phyloP scores from a whole-genome alignment of 768 basidiomycete genomes.

The Hemileccinum impolitum region DNA sequence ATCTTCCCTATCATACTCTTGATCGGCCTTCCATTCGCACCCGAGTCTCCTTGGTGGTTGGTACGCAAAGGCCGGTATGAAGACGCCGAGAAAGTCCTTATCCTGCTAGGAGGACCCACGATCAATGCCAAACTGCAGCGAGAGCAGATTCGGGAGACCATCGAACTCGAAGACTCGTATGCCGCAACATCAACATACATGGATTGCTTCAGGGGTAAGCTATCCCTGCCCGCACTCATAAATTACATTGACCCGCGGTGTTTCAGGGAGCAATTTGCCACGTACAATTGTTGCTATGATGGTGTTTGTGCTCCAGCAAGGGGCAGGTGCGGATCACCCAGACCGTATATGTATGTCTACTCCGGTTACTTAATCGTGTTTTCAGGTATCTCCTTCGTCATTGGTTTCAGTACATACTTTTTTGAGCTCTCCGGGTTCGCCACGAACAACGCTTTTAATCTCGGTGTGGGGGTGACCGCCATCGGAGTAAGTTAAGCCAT shows the following conservation, averaged over 20 bases:
- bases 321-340: conserved; percentile 12
- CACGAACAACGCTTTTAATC: conserved; percentile 28
- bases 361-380: neutral
- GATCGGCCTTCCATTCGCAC: conserved; percentile 11
- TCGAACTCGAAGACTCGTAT: conserved; percentile 28
- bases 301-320: conserved; percentile 30
- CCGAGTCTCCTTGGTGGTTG: conserved; percentile 33
- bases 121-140: conserved; percentile 21
- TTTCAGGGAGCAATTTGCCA: conserved; percentile 19
- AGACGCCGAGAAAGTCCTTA: conserved; percentile 21
- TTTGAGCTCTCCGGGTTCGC: conserved; percentile 35
- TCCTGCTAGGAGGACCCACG: conserved; percentile 17
- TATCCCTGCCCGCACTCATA: neutral
- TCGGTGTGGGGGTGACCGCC: conserved; percentile 28
- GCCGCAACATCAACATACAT: conserved; percentile 26
- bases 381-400: conserved; percentile 25
- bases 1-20: conserved; percentile 32
- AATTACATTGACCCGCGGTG: neutral
- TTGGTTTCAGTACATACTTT: conserved; percentile 33
- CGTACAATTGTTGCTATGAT: conserved; percentile 25
- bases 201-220: conserved; percentile 32
- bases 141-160: conserved; percentile 29
- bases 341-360: neutral
- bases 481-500: conserved; percentile 17
- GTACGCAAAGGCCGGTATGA: conserved; percentile 29